These are phyloP conservation scores for Aspergillus calidoustus DNA, from an alignment of 2,329 filamentous ascomycete species.

Conservation along the genomic window DNA sequence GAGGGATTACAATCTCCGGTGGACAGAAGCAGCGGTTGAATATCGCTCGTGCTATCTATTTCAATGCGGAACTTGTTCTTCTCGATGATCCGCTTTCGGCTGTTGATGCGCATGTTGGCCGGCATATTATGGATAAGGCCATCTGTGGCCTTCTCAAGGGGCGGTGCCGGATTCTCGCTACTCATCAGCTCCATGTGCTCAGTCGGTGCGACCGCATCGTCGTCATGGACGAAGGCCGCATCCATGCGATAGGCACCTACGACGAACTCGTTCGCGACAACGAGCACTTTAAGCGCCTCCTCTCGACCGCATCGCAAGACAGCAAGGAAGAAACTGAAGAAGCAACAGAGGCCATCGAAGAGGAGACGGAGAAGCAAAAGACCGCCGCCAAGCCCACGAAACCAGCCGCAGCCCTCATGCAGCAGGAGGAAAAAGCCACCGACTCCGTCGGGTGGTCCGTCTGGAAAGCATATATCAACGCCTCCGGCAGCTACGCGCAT, in stretches of 20 bases:
- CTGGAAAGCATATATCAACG: conserved; percentile 75
- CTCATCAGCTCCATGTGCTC: conserved; percentile 92
- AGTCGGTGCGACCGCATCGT: conserved; percentile 89
- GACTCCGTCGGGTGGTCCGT: conserved; percentile 79
- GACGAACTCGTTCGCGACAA: conserved; percentile 82
- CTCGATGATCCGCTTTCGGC: conserved; percentile 68
- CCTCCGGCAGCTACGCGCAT: conserved; percentile 72
- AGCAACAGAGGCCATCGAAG: conserved; percentile 19
- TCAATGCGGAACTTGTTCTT: conserved; percentile 64
- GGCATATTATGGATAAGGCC: conserved; percentile 86
- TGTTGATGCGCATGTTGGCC: conserved; percentile 62
- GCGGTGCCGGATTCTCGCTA: conserved; percentile 90
- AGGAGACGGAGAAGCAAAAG: conserved; percentile 1
- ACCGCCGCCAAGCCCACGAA: background rate
- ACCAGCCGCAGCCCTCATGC: conserved; percentile 46
- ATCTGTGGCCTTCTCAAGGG: conserved; percentile 86
- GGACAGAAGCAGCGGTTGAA: conserved; percentile 95
- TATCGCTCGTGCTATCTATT: conserved; percentile 79
- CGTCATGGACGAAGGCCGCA: conserved; percentile 85
- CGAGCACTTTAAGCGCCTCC: conserved; percentile 76
- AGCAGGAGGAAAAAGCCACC: conserved; percentile 64
- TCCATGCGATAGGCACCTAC: conserved; percentile 87
- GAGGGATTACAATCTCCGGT: conserved; percentile 92
- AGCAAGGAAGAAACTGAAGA: conserved; percentile 47
- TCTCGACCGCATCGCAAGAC: conserved; percentile 76